Conservation (phyloP, 106 monocot genomes). For the Hemerocallis citrina region DNA sequence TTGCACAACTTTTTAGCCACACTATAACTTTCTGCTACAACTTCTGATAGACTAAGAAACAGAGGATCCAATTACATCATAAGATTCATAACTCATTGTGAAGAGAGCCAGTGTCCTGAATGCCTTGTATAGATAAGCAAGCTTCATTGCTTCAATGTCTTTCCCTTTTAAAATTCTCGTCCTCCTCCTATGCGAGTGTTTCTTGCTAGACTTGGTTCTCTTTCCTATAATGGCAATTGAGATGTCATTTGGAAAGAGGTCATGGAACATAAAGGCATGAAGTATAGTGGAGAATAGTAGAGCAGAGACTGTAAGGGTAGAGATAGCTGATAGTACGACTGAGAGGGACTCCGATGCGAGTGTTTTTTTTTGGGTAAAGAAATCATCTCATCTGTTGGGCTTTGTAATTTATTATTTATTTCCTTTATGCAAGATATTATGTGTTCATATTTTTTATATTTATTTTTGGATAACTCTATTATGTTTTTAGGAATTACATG, state of each 20-base stretch:
- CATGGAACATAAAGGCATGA: conserved; percentile 62
- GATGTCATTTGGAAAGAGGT: conserved; percentile 83
- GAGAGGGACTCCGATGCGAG: conserved; percentile 32
- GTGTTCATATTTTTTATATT: no score
- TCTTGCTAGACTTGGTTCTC: conserved; percentile 32
- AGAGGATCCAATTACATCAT: no score
- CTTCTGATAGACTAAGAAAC: no score
- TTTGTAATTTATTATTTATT: no score
- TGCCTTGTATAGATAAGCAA: background rate
- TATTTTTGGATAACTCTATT: no score
- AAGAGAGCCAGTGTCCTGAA: background rate
- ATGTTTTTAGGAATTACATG: no score
- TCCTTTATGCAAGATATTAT: no score
- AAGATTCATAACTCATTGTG: no score
- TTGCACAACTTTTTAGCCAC: no score
- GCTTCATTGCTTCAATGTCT: conserved; percentile 24
- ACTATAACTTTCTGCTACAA: no score
- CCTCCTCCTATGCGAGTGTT: conserved; percentile 15
- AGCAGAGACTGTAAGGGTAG: conserved; percentile 55
- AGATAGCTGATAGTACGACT: conserved; percentile 38
- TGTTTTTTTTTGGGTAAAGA: no score
- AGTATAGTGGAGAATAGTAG: conserved; percentile 50
- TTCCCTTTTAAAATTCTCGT: conserved; percentile 23
- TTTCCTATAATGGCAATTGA: conserved; percentile 65
- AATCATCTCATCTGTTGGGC: no score